Evolutionary conservation across 1,139 yeast species (phyloP).

Genomic region (Debaryomyces sp.): DNA sequence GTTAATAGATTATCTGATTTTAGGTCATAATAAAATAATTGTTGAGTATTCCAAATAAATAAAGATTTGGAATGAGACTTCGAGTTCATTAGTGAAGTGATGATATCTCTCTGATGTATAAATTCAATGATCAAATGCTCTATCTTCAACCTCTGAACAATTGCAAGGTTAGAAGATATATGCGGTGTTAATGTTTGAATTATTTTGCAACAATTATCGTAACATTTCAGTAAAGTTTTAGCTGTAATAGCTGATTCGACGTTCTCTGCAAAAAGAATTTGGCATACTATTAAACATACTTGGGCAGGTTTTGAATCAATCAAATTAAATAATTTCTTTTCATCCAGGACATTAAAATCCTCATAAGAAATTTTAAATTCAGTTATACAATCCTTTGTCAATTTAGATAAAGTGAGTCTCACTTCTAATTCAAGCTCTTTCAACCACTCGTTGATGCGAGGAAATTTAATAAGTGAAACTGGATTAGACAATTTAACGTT

Average conservation of each 20-base stretch:
- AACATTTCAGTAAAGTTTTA: constrained; percentile 3
- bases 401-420: constrained; percentile 46
- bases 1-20: constrained; percentile 24
- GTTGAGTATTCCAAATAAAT: constrained; percentile 54
- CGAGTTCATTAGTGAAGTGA: constrained; percentile 24
- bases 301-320: constrained; percentile 55
- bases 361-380: constrained; percentile 15
- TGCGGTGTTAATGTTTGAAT: constrained; percentile 18
- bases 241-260: constrained; percentile 34
- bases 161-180: constrained; percentile 24
- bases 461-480: constrained; percentile 45
- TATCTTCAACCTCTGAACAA: constrained; percentile 46
- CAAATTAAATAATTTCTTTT: constrained; percentile 9
- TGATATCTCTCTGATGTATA: constrained; percentile 59
- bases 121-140: constrained; percentile 68
- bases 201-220: constrained; percentile 10
- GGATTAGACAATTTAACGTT: constrained; percentile 44
- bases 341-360: background rate
- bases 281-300: constrained; percentile 56
- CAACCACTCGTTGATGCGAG: constrained; percentile 67
- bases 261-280: constrained; percentile 55
- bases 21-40: constrained; percentile 47
- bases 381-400: constrained; percentile 15
- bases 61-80: constrained; percentile 16
- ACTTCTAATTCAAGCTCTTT: constrained; percentile 57